Evolutionary conservation across 352 stramenopile species (phyloP).

Genomic region (Globisporangium cylindrosporum): DNA sequence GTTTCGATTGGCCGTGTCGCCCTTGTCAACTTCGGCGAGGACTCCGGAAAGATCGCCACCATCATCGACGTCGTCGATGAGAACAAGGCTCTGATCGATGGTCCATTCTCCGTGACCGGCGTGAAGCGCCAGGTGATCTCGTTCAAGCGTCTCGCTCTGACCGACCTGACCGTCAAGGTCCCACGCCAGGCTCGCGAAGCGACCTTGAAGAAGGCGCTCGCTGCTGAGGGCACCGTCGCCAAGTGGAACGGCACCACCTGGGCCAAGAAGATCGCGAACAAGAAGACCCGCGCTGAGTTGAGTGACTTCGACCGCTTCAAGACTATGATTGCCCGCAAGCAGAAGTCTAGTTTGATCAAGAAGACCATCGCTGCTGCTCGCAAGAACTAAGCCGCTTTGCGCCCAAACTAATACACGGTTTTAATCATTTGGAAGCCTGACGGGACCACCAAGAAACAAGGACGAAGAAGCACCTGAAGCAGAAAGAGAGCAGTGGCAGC

Average conservation of each 20-base stretch:
- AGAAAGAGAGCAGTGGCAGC: neutral
- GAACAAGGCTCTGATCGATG: slow-evolving; percentile 98
- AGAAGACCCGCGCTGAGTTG: slow-evolving; percentile 93
- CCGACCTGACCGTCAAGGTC: slow-evolving; percentile 96
- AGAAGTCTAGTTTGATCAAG: slow-evolving; percentile 95
- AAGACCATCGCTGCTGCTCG: slow-evolving; percentile 78
- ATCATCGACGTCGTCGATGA: slow-evolving; percentile 99
- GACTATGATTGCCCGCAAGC: slow-evolving; percentile 98
- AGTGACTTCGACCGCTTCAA: slow-evolving; percentile 99
- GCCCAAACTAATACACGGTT: slow-evolving; percentile 15
- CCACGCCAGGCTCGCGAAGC: slow-evolving; percentile 92
- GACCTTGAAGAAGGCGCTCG: slow-evolving; percentile 92
- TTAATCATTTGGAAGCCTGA: slow-evolving; percentile 17
- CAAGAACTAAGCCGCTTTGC: slow-evolving; percentile 58
- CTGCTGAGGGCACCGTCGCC: slow-evolving; percentile 83
- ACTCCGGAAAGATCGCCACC: slow-evolving; percentile 96
- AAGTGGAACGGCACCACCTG: slow-evolving; percentile 96
- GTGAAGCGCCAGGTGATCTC: slow-evolving; percentile 98
- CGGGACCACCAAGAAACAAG: neutral
- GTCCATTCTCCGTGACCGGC: slow-evolving; percentile 93
- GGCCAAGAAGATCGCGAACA: slow-evolving; percentile 98
- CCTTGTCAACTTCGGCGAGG: slow-evolving; percentile 98
- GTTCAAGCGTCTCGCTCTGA: slow-evolving; percentile 97
- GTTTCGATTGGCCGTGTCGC: slow-evolving; percentile 99
- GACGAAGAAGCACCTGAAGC: neutral